phyloP scores from a whole-genome alignment of 2,329 filamentous ascomycete species.

The Epichloe brachyelytri region DNA sequence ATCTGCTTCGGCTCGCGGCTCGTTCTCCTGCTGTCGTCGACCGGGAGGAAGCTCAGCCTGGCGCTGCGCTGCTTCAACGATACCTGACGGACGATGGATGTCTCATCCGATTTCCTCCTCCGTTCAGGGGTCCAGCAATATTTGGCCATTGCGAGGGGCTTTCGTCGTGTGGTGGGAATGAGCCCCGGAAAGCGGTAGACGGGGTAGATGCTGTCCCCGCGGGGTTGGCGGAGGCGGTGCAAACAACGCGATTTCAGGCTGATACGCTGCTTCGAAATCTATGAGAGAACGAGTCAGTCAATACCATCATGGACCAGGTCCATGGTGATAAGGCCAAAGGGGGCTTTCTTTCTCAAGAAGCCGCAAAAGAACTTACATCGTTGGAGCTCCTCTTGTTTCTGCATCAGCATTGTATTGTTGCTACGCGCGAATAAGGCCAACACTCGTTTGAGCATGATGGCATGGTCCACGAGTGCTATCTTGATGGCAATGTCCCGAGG shows the following conservation, averaged over 20 bases:
- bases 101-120: slow-evolving; percentile 32
- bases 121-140: slow-evolving; percentile 21
- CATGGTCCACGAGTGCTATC: slow-evolving; percentile 79
- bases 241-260: slow-evolving; percentile 52
- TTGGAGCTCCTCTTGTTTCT: slow-evolving; percentile 45
- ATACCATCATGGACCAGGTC: background rate
- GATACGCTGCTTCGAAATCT: slow-evolving; percentile 52
- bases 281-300: background rate
- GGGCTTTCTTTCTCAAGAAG: no score
- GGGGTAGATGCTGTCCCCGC: slow-evolving; percentile 27
- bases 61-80: slow-evolving; percentile 38
- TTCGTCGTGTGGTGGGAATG: slow-evolving; percentile 25
- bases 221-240: slow-evolving; percentile 31
- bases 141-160: slow-evolving; percentile 18
- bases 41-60: slow-evolving; percentile 42
- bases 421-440: slow-evolving; percentile 55
- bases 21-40: slow-evolving; percentile 33
- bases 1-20: slow-evolving; percentile 16
- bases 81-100: slow-evolving; percentile 37
- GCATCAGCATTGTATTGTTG: slow-evolving; percentile 44
- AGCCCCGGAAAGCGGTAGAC: slow-evolving; percentile 35
- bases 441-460: slow-evolving; percentile 74
- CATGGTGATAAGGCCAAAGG: no score
- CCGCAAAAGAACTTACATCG: slow-evolving; percentile 39
- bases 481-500: slow-evolving; percentile 67